A percentile compares a stretch with the other conserved stretches of the same genome.
These are phyloP conservation scores for Termitomyces sp. DNA, from an alignment of 768 basidiomycete genomes.

Conservation along the genomic window DNA sequence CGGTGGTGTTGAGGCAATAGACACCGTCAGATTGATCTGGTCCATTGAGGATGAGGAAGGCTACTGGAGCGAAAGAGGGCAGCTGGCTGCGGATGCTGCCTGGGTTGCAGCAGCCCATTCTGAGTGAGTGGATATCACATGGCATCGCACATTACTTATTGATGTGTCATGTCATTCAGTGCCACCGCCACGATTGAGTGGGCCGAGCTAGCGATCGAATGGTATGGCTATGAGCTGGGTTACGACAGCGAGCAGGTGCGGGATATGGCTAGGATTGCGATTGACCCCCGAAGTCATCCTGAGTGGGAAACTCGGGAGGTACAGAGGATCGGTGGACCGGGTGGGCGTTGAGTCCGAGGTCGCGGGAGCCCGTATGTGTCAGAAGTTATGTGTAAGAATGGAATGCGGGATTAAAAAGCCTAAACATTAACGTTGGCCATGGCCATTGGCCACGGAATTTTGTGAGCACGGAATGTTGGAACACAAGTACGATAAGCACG, in stretches of 20 bases:
- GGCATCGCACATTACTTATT: background rate
- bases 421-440: background rate
- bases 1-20: constrained; percentile 44
- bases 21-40: constrained; percentile 49
- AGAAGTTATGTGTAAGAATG: too few species aligned
- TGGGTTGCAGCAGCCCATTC: constrained; percentile 58
- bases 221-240: constrained; percentile 56
- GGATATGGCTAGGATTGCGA: constrained; percentile 30
- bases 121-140: constrained; percentile 40
- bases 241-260: constrained; percentile 42
- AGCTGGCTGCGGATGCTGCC: constrained; percentile 54
- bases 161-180: constrained; percentile 23
- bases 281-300: constrained; percentile 34
- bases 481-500: constrained; percentile 9
- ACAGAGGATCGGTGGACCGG: constrained; percentile 30
- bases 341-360: background rate
- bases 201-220: constrained; percentile 43
- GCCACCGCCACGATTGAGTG: constrained; percentile 40
- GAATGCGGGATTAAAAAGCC: background rate
- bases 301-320: constrained; percentile 42
- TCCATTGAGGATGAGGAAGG: constrained; percentile 53
- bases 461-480: too few species aligned
- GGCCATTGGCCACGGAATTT: too few species aligned
- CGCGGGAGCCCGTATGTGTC: constrained; percentile 1
- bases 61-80: constrained; percentile 61